A percentile compares a stretch with the other conserved stretches of the same genome.
These are phyloP conservation scores for Achlya hypogyna DNA, from an alignment of 352 stramenopile species.

Conservation along the genomic window DNA sequence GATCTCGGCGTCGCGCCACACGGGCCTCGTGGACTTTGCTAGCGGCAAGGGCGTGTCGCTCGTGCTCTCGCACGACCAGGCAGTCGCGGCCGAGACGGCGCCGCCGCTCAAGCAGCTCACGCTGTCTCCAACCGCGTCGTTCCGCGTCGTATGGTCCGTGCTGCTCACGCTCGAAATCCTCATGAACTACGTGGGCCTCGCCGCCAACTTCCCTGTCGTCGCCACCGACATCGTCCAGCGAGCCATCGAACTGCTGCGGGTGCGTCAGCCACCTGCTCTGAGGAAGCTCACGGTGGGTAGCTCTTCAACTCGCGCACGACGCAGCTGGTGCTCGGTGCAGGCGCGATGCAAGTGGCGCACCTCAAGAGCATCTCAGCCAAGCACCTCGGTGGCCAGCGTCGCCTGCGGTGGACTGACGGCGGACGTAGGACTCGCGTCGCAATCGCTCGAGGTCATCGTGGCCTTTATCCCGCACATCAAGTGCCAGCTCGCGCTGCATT, in stretches of 20 bases:
- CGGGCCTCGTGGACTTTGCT: slow-evolving; percentile 85
- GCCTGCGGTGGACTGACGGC: background rate
- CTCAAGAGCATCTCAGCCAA: slow-evolving; percentile 95
- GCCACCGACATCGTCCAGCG: slow-evolving; percentile 91
- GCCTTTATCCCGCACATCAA: slow-evolving; percentile 93
- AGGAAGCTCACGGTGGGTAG: slow-evolving; percentile 31
- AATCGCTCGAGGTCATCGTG: slow-evolving; percentile 91
- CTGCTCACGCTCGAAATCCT: slow-evolving; percentile 93
- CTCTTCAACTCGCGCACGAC: slow-evolving; percentile 95
- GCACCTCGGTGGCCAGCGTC: slow-evolving; percentile 65
- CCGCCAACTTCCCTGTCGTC: slow-evolving; percentile 89
- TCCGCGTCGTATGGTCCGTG: slow-evolving; percentile 93
- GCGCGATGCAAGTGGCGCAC: slow-evolving; percentile 92
- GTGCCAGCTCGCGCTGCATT: slow-evolving; percentile 89
- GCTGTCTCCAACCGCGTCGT: slow-evolving; percentile 39
- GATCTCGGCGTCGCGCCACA: slow-evolving; percentile 86
- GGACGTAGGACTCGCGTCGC: slow-evolving; percentile 82
- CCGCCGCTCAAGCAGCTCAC: slow-evolving; percentile 43
- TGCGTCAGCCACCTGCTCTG: slow-evolving; percentile 23
- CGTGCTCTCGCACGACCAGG: slow-evolving; percentile 56
- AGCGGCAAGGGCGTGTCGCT: slow-evolving; percentile 82
- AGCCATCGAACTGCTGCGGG: slow-evolving; percentile 86
- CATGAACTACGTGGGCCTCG: slow-evolving; percentile 92
- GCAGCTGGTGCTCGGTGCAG: slow-evolving; percentile 93
- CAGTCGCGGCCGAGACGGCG: slow-evolving; percentile 48